Evolutionary conservation across 495 filamentous ascomycete genomes (phyloP), one percentile per base, ranked within the genome.

Genomic region (Penicillium steckii): DNA sequence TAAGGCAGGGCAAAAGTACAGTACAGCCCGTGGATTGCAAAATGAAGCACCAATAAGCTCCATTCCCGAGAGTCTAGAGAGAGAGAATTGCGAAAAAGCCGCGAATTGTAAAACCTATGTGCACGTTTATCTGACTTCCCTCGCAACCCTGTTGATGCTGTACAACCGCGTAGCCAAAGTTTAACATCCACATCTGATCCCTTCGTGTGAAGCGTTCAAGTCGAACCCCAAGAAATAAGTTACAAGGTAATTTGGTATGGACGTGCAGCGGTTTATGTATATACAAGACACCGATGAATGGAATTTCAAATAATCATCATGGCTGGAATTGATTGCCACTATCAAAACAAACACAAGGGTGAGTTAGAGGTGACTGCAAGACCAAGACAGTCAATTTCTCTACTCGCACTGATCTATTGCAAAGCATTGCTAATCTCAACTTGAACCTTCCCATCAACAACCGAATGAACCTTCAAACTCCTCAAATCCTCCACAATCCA

Each of bases 401-500:
- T n/a, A n/a, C n/a, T n/a, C 13, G 38, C 9, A 13, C 45, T 25
- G 50, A 42, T 42, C 52, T 64, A 73, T 61, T 74, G 72, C 38
- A 72, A 72, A 2, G 72, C 72, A 62, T 77, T 71, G 47, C 60
- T 62, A 48, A 80, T 70, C 53, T 79, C 74, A 63, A 89, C 66
- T 62, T 79, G 73, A 50, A 88, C 64, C 48, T 71, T 75, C 10
- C 83, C 80, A 58, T 69, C 68, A 26, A 71, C 73, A 35, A 73
- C 74, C 1, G 59, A 61, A 57, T 83, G 74, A 48, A 89, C 71
- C 61, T 73, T 74, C 21, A 97, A 77, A 52, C 86, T 89, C 29
- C 74, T 71, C 72, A 98, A 71, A 68, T 98, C 90, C 56, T 79
- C 74, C 21, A 96, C 85, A 23, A 97, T 82, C 86, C 89, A 96